These are phyloP conservation scores for Posidonia australis DNA, from an alignment of 106 monocot species.

Conservation along the genomic window DNA sequence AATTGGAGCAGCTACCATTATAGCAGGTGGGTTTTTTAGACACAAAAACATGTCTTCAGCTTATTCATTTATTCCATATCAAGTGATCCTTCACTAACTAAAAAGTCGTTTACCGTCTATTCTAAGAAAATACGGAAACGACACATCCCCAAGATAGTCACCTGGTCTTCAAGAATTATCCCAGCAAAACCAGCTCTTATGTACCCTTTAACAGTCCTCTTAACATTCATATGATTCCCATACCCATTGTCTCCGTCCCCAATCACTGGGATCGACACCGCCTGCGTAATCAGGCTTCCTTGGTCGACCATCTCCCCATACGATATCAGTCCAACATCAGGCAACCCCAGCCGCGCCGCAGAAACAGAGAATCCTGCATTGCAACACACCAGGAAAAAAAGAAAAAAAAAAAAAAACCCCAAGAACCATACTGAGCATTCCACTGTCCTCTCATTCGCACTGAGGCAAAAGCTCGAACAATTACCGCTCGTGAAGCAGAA, in stretches of 20 bases:
- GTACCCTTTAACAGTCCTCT: constrained; percentile 92
- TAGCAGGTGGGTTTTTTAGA: no score
- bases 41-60: no score
- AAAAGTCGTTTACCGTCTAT: no score
- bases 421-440: no score
- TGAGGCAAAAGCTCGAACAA: constrained; percentile 29
- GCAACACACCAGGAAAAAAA: neutral
- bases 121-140: no score
- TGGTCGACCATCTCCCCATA: constrained; percentile 97
- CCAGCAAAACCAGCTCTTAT: constrained; percentile 96
- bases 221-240: constrained; percentile 91
- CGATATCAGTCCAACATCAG: constrained; percentile 91
- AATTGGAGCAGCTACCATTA: no score
- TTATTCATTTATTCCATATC: no score
- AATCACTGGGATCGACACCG: constrained; percentile 87
- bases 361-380: constrained; percentile 89
- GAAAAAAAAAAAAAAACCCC: neutral
- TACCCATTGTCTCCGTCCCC: constrained; percentile 98
- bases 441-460: neutral
- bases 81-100: no score
- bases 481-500: constrained; percentile 86
- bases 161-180: constrained; percentile 98
- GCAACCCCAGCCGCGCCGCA: constrained; percentile 73
- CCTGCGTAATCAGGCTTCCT: constrained; percentile 72
- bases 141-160: constrained; percentile 4